Conservation (phyloP, 192 early-diverging fungal species). For the Coemansia sp. region DNA sequence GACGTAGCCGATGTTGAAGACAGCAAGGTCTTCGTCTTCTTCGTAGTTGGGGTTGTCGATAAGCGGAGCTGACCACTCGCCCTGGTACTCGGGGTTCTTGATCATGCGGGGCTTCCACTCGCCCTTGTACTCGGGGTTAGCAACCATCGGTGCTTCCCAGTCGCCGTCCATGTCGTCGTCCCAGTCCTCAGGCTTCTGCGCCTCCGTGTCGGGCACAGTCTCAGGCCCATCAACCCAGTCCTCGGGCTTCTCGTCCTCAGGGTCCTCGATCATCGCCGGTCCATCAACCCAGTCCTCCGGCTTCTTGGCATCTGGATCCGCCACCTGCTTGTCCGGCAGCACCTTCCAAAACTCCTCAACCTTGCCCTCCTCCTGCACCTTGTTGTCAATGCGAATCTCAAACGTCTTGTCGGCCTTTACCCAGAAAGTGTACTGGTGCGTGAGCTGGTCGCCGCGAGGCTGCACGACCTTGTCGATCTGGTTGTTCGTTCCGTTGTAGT, state of each 20-base stretch:
- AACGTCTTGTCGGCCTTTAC: conserved; percentile 77
- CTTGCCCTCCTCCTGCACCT: conserved; percentile 77
- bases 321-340: conserved; percentile 72
- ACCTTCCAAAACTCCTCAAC: conserved; percentile 81
- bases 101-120: conserved; percentile 81
- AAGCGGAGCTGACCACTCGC: conserved; percentile 81
- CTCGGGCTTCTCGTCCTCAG: conserved; percentile 69
- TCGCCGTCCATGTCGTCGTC: conserved; percentile 95
- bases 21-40: conserved; percentile 77
- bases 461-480: conserved; percentile 69
- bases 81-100: conserved; percentile 92
- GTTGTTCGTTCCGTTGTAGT: conserved; percentile 88
- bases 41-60: conserved; percentile 95
- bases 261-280: conserved; percentile 67
- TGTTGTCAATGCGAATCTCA: conserved; percentile 70
- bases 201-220: conserved; percentile 79
- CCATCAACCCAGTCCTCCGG: conserved; percentile 90
- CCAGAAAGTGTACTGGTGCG: conserved; percentile 89
- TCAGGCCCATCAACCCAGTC: conserved; percentile 76
- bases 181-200: conserved; percentile 89
- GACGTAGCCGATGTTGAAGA: conserved; percentile 82
- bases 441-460: conserved; percentile 76
- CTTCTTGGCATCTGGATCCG: conserved; percentile 80
- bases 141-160: conserved; percentile 84
- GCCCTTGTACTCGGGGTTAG: conserved; percentile 87